A percentile compares a stretch with the other conserved stretches of the same genome.
These are phyloP conservation scores for Zalaria sp. DNA, from an alignment of 2,329 filamentous ascomycete species.

Conservation along the genomic window DNA sequence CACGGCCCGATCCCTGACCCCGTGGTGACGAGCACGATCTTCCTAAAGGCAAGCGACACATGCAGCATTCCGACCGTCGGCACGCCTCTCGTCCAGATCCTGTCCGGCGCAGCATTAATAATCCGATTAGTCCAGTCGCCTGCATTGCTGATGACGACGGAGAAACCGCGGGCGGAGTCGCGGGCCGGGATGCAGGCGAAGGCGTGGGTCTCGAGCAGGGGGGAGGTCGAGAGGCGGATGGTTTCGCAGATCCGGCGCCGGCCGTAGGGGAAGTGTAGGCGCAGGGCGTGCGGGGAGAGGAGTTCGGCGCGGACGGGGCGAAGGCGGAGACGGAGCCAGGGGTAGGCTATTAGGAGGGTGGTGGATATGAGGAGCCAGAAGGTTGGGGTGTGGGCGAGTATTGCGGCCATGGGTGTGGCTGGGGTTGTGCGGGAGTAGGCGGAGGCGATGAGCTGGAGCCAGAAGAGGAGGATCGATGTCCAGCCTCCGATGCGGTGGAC, in stretches of 20 bases:
- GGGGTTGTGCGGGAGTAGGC: conserved; percentile 20
- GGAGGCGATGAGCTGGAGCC: conserved; percentile 45
- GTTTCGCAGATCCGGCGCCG: background rate
- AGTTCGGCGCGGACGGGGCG: conserved; percentile 51
- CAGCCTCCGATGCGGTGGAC: conserved; percentile 61
- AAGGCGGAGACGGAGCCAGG: conserved; percentile 59
- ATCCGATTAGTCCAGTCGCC: conserved; percentile 58
- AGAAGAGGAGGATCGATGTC: conserved; percentile 50
- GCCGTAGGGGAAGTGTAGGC: conserved; percentile 54
- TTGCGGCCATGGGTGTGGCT: conserved; percentile 17
- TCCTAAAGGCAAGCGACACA: conserved; percentile 50
- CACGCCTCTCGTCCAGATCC: conserved; percentile 54
- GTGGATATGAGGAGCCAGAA: conserved; percentile 57
- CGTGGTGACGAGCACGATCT: conserved; percentile 52
- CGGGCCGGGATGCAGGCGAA: conserved; percentile 59
- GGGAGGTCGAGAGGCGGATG: conserved; percentile 46
- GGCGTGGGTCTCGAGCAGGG: conserved; percentile 58
- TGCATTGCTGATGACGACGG: conserved; percentile 54
- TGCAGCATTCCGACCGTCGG: conserved; percentile 55
- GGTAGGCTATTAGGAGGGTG: conserved; percentile 51
- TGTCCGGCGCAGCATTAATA: conserved; percentile 47
- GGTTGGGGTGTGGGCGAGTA: conserved; percentile 30
- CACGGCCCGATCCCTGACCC: conserved; percentile 61
- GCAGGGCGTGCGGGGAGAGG: conserved; percentile 59
- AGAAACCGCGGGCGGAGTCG: conserved; percentile 40